Evolutionary conservation across 2,329 filamentous ascomycete genomes (phyloP), one percentile per base, ranked within the genome.

Genomic region (Phyllosticta capitalensis): DNA sequence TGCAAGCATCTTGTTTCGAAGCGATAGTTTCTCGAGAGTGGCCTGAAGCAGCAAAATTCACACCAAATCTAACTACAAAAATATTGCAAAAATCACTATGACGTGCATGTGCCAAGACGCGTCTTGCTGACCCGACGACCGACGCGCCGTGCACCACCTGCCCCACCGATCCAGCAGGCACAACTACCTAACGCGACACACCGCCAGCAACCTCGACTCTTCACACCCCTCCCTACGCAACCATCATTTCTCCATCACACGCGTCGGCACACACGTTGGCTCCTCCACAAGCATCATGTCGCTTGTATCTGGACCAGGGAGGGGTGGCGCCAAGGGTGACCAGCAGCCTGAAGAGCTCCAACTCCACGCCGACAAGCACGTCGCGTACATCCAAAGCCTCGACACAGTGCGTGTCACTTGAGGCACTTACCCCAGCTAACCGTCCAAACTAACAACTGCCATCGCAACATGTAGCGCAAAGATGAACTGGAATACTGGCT

Each of bases 401-500:
- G 91, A 99, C 74, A 91, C 87, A 65, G 85, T 88, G 79, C 75
- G 83, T 80, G 58, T 62, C 58, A 52, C 50, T 52, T 52, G 50
- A 52, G 22, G 50, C 50, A 20, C 20, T 52, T 45, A 14, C 38
- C 17, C 38, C 14, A 45, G 38, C 38, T 45, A 45, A 45, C 38
- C 38, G 38, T 45, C 38, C 38, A 45, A 45, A 45, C 38, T 45
- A 45, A 45, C 38, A 17, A 19, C 6, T 45, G 38, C 17, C 17
- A n/a, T 45, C 17, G 17, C 38, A n/a, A 45, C 14, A 63, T 68
- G 67, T 76, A 88, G 84, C 87, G 88, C 71, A 91, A 89, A 77
- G 91, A 97, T 79, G 90, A 96, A 75, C 86, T 96, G 67, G 91
- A 96, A 74, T 99, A 97, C 78, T 96, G 92, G 88, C 81, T 97